Evolutionary conservation across 2,329 filamentous ascomycete species (phyloP), one percentile per base, ranked within the genome.

Genomic region (Curvularia lunata): DNA sequence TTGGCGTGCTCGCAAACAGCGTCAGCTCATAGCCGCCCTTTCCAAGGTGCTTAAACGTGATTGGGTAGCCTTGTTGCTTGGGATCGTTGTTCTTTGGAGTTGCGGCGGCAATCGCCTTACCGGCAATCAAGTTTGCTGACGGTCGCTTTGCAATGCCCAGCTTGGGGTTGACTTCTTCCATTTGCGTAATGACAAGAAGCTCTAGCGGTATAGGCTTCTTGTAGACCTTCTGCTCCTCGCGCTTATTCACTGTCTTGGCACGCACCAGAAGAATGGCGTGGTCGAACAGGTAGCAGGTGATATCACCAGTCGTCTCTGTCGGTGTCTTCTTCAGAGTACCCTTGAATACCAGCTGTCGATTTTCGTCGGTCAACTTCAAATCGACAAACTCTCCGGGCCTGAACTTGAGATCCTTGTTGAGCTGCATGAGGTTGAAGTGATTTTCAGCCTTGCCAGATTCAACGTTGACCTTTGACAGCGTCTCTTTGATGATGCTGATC

Each of bases 391-490:
- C 94, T 62, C 92, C 92, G 1, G 91, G 89, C 41, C 90, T 86
- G 83, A 96, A 99, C 62, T 94, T 92, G 63, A 99, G 86, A 68
- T 96, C 91, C 67, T 95, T 88, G 73, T 97, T 95, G 30, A 99
- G 84, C 66, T 92, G 91, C 76, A 94, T 90, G 56, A 99, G 81
- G 75, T 98, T 98, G 83, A 97, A 98, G 51, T 95, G 90, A 74
- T 99, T 99, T 78, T 99, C 95, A 0, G 95, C 92, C 80, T 96
- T 97, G 68, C 95, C 95, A 65, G 92, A 97, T 77, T 98, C 95
- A 13, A 91, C 86, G 72, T 99, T 99, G 73, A 99, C 95, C 63
- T 91, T 86, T 50, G 87, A 90, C 48, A 99, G 81, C 66, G 97
- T 89, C 66, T 94, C 91, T 69, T 91, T 89, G 78, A 99, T 97